Conservation (phyloP, 2,329 filamentous ascomycete genomes). For the Orbilia ellipsospora region DNA sequence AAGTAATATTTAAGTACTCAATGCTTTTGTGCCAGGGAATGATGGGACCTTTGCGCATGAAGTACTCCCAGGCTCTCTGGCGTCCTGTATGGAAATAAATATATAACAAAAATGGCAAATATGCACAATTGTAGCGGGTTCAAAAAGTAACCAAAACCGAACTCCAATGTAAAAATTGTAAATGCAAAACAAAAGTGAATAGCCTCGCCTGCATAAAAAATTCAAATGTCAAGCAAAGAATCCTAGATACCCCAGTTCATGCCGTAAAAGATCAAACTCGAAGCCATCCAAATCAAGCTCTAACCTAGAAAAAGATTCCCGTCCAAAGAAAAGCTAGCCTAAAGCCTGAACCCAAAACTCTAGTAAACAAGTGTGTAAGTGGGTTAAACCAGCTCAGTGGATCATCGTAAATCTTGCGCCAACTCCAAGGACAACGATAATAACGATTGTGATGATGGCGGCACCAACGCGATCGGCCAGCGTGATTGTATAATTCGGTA, state of each 20-base stretch:
- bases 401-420: constrained; percentile 50
- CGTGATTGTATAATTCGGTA: constrained; percentile 29
- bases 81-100: too few relatives aligned
- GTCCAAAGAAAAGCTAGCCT: constrained; percentile 1
- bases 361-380: background rate
- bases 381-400: constrained; percentile 16
- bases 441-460: constrained; percentile 45
- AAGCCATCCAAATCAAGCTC: background rate
- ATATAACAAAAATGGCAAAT: background rate
- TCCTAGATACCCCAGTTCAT: background rate
- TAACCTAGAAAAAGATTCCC: background rate
- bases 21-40: too few relatives aligned
- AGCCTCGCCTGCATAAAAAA: background rate
- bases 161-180: constrained; percentile 4
- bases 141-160: constrained; percentile 9
- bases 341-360: background rate
- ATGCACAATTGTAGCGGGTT: background rate
- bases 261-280: background rate
- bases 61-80: too few relatives aligned
- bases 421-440: constrained; percentile 29
- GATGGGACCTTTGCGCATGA: too few relatives aligned
- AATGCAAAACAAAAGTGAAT: background rate
- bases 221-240: background rate
- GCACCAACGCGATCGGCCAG: constrained; percentile 34
- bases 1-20: too few relatives aligned